Base-by-base conservation (phyloP, 2,329 filamentous ascomycete genomes). In the Cladosporium halotolerans region DNA sequence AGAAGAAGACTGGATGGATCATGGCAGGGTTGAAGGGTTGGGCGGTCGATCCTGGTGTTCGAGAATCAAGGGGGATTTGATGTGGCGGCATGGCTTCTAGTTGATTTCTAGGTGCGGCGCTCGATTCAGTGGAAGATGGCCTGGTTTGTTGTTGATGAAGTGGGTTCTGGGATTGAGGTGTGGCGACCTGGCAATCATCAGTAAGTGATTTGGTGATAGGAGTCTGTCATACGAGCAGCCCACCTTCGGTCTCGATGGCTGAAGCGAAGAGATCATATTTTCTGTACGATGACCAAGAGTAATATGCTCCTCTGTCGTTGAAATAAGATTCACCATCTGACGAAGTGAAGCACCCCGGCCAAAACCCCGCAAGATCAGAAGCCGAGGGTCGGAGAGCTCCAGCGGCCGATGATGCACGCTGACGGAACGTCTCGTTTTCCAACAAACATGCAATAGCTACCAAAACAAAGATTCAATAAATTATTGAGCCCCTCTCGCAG, bases 1-100 rank as follows among this genome's bases (percentile, higher is more conserved):
- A 86, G 71, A 90, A 89, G 71, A 91, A 91, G 1, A 89, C 86
- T 0, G 87, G 87, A 60, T 91, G 87, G 23, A 80, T 73, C 38
- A 75, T 76, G 1, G 86, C 81, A 9, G 80, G 73, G 65, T 86
- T 77, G 63, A 78, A 79, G 4, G 59, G 13, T 9, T 53, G 44
- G 8, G 63, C 23, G 13, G 44, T 8, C 3, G 52, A 52, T 5
- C 38, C 14, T 33, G 53, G n/a, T 31, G 46, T 32, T 42, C 45
- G 23, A 16, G 52, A 47, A n/a, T 36, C 34, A n/a, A 5, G 10
- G 1, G 52, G 28, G 32, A 45, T 53, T 44, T 53, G 57, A 50
- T 52, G 59, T 18, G 54, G 72, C 11, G 75, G 74, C 70, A 77
- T 76, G 23, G 76, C 74, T 70, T 79, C 73, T 14, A 78, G 69